These are phyloP conservation scores for Tetrapisispora taiwanensis DNA, from an alignment of 805 yeast species.

Conservation along the genomic window DNA sequence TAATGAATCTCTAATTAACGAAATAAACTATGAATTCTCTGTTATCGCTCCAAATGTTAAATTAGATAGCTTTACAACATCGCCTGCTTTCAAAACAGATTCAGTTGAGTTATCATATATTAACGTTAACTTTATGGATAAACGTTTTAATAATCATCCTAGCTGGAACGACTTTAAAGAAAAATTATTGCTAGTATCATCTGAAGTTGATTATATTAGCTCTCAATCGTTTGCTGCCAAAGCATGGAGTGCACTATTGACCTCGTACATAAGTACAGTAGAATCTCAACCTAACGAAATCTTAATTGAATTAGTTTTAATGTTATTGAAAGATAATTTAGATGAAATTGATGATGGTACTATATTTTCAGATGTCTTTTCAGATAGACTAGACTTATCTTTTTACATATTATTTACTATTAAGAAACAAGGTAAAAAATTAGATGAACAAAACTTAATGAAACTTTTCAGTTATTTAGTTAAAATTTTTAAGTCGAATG, in stretches of 20 bases:
- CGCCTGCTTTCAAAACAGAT: slow-evolving; percentile 37
- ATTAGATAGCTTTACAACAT: slow-evolving; percentile 42
- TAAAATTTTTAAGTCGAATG: slow-evolving; percentile 37
- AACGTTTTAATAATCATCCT: slow-evolving; percentile 36
- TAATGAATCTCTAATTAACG: slow-evolving; percentile 37
- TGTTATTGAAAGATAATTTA: slow-evolving; percentile 42
- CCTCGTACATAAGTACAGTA: slow-evolving; percentile 46
- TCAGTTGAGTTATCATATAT: slow-evolving; percentile 48
- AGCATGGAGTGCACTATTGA: slow-evolving; percentile 68
- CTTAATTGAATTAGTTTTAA: slow-evolving; percentile 34
- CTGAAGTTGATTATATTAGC: slow-evolving; percentile 51
- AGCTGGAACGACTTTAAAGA: slow-evolving; percentile 42
- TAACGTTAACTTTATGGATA: slow-evolving; percentile 53
- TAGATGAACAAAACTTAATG: slow-evolving; percentile 22
- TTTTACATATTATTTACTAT: slow-evolving; percentile 35
- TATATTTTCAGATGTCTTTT: slow-evolving; percentile 40
- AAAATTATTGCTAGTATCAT: slow-evolving; percentile 47
- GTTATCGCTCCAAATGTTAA: slow-evolving; percentile 37
- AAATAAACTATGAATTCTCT: slow-evolving; percentile 38
- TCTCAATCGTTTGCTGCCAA: slow-evolving; percentile 63
- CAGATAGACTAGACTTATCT: slow-evolving; percentile 59
- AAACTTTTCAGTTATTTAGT: slow-evolving; percentile 16
- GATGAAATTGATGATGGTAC: slow-evolving; percentile 42
- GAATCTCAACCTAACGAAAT: slow-evolving; percentile 27
- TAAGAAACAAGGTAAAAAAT: slow-evolving; percentile 14